Conservation (phyloP, 768 basidiomycete species). For the Auriculariales sp. region DNA sequence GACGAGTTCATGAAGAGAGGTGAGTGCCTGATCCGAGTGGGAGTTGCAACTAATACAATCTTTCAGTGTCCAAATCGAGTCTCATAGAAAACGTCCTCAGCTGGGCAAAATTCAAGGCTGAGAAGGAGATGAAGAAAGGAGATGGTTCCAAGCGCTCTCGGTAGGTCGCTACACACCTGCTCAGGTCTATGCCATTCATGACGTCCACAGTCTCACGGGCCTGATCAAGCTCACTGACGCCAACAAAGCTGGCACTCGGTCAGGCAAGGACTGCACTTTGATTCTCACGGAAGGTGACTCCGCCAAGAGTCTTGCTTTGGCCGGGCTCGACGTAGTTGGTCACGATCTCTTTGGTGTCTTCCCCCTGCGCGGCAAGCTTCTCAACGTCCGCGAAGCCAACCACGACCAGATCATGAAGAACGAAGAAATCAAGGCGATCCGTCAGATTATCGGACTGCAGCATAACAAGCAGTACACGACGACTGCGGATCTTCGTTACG, state of each 20-base stretch:
- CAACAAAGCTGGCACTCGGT: conserved; percentile 85
- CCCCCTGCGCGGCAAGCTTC: conserved; percentile 87
- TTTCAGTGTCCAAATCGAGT: conserved; percentile 66
- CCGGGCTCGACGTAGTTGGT: conserved; percentile 87
- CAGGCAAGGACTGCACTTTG: conserved; percentile 74
- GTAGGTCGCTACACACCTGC: conserved; percentile 22
- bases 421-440: conserved; percentile 91
- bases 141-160: conserved; percentile 83
- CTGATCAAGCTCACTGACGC: conserved; percentile 91
- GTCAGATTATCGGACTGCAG: conserved; percentile 94
- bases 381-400: conserved; percentile 93
- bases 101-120: conserved; percentile 96
- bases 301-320: conserved; percentile 90
- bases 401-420: conserved; percentile 98
- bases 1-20: conserved; percentile 97
- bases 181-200: background rate
- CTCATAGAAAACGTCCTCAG: conserved; percentile 86
- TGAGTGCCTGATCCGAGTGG: conserved; percentile 19
- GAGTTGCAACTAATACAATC: too few relatives aligned
- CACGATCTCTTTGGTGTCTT: conserved; percentile 97
- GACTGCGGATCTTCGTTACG: conserved; percentile 65
- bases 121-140: conserved; percentile 90
- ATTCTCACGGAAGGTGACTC: conserved; percentile 99
- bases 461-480: conserved; percentile 81
- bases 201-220: conserved; percentile 55